Evolutionary conservation across 805 yeast genomes (phyloP), one percentile per base, ranked within the genome.

Genomic region (Candida boidinii): DNA sequence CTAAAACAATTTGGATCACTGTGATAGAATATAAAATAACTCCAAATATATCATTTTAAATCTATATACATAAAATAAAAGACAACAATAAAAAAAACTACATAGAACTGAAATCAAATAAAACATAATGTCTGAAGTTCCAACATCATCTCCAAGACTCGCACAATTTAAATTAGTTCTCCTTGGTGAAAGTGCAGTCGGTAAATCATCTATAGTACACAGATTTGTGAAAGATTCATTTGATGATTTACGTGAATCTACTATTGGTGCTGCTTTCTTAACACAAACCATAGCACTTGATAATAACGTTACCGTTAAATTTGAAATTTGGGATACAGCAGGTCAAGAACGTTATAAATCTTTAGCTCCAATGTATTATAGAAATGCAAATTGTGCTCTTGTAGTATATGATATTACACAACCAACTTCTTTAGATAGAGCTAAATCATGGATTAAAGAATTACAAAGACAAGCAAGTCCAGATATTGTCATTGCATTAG

Each of bases 271-370:
- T 1, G 94, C 92, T 2, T 82, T 81, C 53, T 62, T 79, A 33
- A 79, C 90, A 2, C 87, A 79, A 49, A 64, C 76, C 3, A 70
- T 80, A 29, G 68, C 70, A 14, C 49, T 74, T n/a, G 72, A 70
- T 34, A 72, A 62, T 23, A 44, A 51, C 21, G 68, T 73, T 12
- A 73, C 76, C 1, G 70, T 81, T 27, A 79, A 80, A 51, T 72
- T 79, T 43, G 92, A 82, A 49, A 79, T 82, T 33, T 82, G 92
- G 94, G 94, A 82, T 50, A 81, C 90, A 2, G 88, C 90, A 0
- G 92, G 94, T 6, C 92, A 82, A 53, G 92, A 82, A 47, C 59
- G 94, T 35, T 82, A 81, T 48, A 69, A 80, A 41, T 75, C 85
- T 0, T 60, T 82, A 42, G 84, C 90, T 4, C 87, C 90, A 20